These are phyloP conservation scores for Tulasnella sp. DNA, from an alignment of 768 basidiomycete genomes.

Conservation along the genomic window DNA sequence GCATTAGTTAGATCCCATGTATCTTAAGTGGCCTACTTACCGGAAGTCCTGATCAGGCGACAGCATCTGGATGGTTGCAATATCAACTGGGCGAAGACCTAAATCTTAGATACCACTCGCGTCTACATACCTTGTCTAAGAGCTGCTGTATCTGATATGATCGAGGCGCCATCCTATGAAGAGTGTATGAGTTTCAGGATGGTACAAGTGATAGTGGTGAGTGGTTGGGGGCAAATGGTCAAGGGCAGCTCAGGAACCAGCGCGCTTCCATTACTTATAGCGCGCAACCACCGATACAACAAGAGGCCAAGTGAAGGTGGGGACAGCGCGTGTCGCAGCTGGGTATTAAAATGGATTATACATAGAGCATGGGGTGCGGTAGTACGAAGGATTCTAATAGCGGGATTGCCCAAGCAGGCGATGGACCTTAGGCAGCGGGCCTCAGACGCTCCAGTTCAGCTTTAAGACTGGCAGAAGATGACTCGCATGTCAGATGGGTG, in stretches of 20 bases:
- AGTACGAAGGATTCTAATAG: no score
- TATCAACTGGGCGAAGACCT: background rate
- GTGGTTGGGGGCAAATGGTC: no score
- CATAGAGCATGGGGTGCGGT: no score
- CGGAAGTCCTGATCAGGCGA: conserved; percentile 86
- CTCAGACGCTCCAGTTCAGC: conserved; percentile 9
- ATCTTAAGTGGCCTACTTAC: conserved; percentile 31
- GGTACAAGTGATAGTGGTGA: no score
- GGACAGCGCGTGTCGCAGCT: no score
- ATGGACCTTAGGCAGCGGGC: background rate
- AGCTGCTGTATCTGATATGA: background rate
- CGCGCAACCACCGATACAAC: no score
- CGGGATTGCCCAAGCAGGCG: no score
- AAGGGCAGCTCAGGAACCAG: no score
- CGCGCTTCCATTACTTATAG: no score
- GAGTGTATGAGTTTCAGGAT: no score
- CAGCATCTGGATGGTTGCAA: conserved; percentile 50
- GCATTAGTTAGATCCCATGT: conserved; percentile 19
- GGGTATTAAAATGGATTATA: no score
- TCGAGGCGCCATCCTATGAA: background rate
- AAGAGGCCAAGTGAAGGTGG: no score
- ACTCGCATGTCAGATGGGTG: background rate
- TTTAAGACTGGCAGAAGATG: background rate
- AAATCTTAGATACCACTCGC: background rate
- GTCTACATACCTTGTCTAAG: conserved; percentile 3